phyloP scores from a whole-genome alignment of 768 basidiomycete genomes.

The Psilocybe cubensis region DNA sequence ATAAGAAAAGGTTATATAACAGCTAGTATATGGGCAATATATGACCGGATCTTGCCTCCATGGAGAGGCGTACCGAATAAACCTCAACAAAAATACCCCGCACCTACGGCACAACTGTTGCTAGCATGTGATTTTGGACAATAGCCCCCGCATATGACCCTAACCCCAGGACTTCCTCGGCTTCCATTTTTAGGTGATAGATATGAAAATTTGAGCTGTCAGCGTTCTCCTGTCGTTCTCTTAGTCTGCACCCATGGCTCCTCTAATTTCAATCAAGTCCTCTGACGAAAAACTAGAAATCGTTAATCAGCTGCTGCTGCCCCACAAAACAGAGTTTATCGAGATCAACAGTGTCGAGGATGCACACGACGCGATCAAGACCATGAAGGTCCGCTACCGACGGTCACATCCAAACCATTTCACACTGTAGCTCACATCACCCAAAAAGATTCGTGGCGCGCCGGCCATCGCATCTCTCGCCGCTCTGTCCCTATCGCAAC shows the following conservation, averaged over 20 bases:
- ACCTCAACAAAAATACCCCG: constrained; percentile 5
- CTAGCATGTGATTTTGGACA: constrained; percentile 9
- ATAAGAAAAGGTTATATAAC: constrained; percentile 13
- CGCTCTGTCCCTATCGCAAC: constrained; percentile 72
- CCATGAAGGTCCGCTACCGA: constrained; percentile 75
- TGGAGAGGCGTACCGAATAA: constrained; percentile 17
- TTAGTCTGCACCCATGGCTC: constrained; percentile 25
- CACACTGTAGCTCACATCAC: neutral
- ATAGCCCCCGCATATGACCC: constrained; percentile 9
- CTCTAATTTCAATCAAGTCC: constrained; percentile 45
- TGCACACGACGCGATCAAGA: constrained; percentile 92
- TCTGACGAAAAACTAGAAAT: constrained; percentile 67
- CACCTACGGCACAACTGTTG: neutral
- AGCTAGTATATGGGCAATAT: neutral
- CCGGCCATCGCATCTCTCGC: constrained; percentile 96
- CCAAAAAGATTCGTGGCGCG: constrained; percentile 72
- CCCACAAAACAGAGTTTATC: constrained; percentile 70
- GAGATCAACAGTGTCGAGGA: constrained; percentile 74
- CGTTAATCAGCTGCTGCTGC: constrained; percentile 87
- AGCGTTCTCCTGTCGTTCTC: neutral
- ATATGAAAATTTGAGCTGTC: constrained; percentile 10
- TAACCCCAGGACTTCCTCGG: constrained; percentile 9
- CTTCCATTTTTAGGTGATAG: constrained; percentile 2
- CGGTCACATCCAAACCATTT: neutral
- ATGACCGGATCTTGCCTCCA: constrained; percentile 18